Percentiles rank a stretch among this genome's conserved stretches.
These are phyloP conservation scores for Gentiana dahurica DNA, from an alignment of 257 asterid genomes.

Conservation along the genomic window DNA sequence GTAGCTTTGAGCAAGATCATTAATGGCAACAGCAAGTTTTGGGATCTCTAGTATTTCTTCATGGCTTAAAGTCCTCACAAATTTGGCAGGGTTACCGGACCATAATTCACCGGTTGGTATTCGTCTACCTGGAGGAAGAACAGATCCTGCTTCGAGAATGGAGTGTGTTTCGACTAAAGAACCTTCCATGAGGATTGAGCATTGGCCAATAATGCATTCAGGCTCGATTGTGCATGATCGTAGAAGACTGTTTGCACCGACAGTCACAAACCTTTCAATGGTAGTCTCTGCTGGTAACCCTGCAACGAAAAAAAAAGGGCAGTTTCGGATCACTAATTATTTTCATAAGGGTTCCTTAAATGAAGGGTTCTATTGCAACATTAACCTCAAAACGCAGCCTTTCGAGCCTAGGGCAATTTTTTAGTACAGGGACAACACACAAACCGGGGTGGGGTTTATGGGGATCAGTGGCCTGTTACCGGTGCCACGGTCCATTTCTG, in stretches of 20 bases:
- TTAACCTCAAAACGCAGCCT: too few species aligned
- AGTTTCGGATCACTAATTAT: slow-evolving; percentile 6
- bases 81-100: slow-evolving; percentile 96
- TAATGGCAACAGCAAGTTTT: slow-evolving; percentile 74
- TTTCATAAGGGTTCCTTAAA: neutral
- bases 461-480: too few species aligned
- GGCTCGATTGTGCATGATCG: slow-evolving; percentile 93
- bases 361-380: neutral
- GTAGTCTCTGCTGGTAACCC: slow-evolving; percentile 90
- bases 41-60: slow-evolving; percentile 89
- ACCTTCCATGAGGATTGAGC: slow-evolving; percentile 91
- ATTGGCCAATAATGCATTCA: slow-evolving; percentile 93
- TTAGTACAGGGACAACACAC: too few species aligned
- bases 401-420: too few species aligned
- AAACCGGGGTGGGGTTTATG: too few species aligned
- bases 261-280: slow-evolving; percentile 74
- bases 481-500: too few species aligned
- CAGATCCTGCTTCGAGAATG: slow-evolving; percentile 92
- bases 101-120: slow-evolving; percentile 93
- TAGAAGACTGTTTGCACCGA: slow-evolving; percentile 80
- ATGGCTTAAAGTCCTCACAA: slow-evolving; percentile 67
- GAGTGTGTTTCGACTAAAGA: slow-evolving; percentile 85
- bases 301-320: slow-evolving; percentile 19
- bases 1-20: slow-evolving; percentile 69
- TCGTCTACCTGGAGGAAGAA: slow-evolving; percentile 91